Evolutionary conservation across 2,329 filamentous ascomycete species (phyloP), one percentile per base, ranked within the genome.

Genomic region (Corinectria fuckeliana): DNA sequence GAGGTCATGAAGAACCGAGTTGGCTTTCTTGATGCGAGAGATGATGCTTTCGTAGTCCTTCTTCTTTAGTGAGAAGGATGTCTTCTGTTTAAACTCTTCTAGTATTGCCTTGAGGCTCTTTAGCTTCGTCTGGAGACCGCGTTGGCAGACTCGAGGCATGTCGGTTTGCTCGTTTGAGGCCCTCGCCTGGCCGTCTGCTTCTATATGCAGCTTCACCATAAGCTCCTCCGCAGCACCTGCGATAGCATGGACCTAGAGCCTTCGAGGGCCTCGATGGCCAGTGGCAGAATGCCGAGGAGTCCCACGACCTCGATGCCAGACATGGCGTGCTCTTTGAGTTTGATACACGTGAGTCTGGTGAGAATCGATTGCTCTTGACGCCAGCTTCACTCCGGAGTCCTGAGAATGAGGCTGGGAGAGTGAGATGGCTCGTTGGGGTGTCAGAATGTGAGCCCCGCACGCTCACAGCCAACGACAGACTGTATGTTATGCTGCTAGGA

Each of bases 221-320:
- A 56, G 20, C 5, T 56, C 52, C 4, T 28, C 8, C 2, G 52
- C 42, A 11, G 36, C 11, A 50, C 16, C 4, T 14, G 34, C 16
- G 56, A 54, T 13, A 59, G 50, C 9, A 50, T 38, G 30, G 14
- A 21, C 8, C 25, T 20, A 28, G 54, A 55, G 9, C 34, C 28
- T 32, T 55, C 50, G 32, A 59, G n/a, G 5, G 44, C 56, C 32
- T 59, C 28, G 2, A 59, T 38, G 7, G 50, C 56, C 3, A 51
- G 16, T 34, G 56, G 56, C 13, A 55, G n/a, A 26, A 53, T 26
- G 6, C 36, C 56, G 6, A 59, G 36, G 20, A 59, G 14, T 2
- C 56, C 50, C 4, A 59, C 18, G 13, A 59, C 50, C 20, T 59
- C 56, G n/a, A 59, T n/a, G 3, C 56, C 56, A 6, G 56, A 59